These are phyloP conservation scores for Saccharomycopsis phalli DNA, from an alignment of 1,139 yeast species.

Conservation along the genomic window DNA sequence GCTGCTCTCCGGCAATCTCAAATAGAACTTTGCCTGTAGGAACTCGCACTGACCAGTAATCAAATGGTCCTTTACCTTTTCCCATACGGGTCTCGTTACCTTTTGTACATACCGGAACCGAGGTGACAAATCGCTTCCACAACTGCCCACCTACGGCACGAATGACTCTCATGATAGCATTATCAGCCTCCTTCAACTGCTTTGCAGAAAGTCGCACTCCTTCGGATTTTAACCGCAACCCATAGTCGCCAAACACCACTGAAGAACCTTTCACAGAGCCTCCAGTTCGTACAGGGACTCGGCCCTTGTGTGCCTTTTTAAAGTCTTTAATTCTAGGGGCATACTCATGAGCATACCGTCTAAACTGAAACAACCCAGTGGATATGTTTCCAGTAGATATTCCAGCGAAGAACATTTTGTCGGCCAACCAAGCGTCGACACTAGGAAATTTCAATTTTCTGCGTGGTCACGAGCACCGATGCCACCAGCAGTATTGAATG, in stretches of 20 bases:
- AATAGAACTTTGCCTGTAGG: conserved; percentile 92
- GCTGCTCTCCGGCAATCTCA: conserved; percentile 67
- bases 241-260: conserved; percentile 73
- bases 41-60: conserved; percentile 94
- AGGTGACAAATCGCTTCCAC: conserved; percentile 75
- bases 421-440: too few species aligned
- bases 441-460: too few species aligned
- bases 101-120: conserved; percentile 86
- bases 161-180: conserved; percentile 70
- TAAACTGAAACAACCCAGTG: conserved; percentile 21
- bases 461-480: too few species aligned
- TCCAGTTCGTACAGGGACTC: conserved; percentile 91
- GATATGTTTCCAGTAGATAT: too few species aligned
- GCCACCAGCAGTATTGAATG: background rate
- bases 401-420: too few species aligned
- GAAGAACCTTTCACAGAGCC: conserved; percentile 88
- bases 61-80: conserved; percentile 97
- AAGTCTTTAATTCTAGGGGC: conserved; percentile 73
- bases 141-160: conserved; percentile 65
- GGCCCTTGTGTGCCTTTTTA: conserved; percentile 85
- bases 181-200: conserved; percentile 87
- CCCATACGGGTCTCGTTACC: conserved; percentile 99
- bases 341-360: conserved; percentile 71
- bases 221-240: conserved; percentile 77
- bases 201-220: conserved; percentile 85